phyloP scores from a whole-genome alignment of 345 rosid species.

The Arabidopsis arenosa region DNA sequence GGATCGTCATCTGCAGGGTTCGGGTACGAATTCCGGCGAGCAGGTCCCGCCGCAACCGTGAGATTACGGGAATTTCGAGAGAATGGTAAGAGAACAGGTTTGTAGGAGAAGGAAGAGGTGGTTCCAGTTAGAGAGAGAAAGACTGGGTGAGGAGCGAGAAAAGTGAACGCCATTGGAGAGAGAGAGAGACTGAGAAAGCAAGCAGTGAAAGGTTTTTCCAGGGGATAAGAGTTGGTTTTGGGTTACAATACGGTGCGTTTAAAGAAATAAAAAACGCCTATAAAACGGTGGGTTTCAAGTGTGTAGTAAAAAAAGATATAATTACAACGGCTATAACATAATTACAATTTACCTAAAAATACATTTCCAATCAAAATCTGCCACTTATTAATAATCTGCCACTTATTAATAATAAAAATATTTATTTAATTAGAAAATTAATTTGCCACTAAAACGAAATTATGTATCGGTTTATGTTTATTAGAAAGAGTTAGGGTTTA shows the following conservation, averaged over 20 bases:
- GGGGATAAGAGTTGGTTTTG: conserved; percentile 44
- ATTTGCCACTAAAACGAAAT: too few species aligned
- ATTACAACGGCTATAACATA: too few species aligned
- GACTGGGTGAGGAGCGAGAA: conserved; percentile 46
- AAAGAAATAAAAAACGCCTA: neutral
- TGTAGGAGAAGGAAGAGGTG: conserved; percentile 40
- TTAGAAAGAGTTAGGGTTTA: too few species aligned
- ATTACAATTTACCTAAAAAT: too few species aligned
- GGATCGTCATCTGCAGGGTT: conserved; percentile 80
- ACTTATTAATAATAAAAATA: too few species aligned
- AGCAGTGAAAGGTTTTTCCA: conserved; percentile 41
- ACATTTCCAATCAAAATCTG: too few species aligned
- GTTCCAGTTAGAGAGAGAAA: conserved; percentile 48
- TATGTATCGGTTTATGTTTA: too few species aligned
- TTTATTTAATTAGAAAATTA: too few species aligned
- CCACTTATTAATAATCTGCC: too few species aligned
- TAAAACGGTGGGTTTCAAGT: conserved; percentile 22
- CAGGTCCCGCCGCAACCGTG: conserved; percentile 46
- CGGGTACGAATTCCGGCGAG: conserved; percentile 63
- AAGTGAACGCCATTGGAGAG: conserved; percentile 49
- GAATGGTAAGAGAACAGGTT: conserved; percentile 40
- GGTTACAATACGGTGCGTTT: conserved; percentile 27
- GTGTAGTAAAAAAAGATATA: too few species aligned
- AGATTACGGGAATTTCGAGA: conserved; percentile 23
- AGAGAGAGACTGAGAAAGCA: conserved; percentile 6